phyloP scores from a whole-genome alignment of 1,139 yeast genomes.

The Suhomyces bribrorum region DNA sequence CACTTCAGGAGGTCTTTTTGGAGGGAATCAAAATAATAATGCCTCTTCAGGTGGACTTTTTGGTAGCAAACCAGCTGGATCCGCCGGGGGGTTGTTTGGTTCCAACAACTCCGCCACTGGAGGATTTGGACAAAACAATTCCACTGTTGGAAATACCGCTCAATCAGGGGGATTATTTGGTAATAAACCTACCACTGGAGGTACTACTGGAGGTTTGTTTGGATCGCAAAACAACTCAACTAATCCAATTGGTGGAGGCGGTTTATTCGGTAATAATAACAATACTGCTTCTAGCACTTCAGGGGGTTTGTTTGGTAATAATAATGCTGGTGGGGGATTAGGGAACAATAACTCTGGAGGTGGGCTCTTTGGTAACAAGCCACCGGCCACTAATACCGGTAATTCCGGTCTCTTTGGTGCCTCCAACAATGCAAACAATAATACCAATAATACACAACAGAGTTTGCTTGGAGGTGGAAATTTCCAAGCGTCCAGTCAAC shows the following conservation, averaged over 20 bases:
- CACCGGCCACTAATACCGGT: conserved; percentile 11
- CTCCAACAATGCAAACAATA: conserved; percentile 12
- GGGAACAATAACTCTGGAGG: conserved; percentile 13
- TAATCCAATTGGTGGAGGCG: conserved; percentile 19
- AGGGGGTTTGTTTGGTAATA: conserved; percentile 30
- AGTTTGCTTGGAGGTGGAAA: conserved; percentile 15
- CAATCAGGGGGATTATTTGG: conserved; percentile 23
- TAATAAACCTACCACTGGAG: conserved; percentile 16
- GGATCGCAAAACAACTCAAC: conserved; percentile 14
- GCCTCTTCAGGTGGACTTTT: conserved; percentile 21
- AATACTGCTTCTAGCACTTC: conserved; percentile 5
- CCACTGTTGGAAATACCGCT: conserved; percentile 3
- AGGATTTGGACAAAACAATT: conserved; percentile 11
- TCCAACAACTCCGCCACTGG: conserved; percentile 9
- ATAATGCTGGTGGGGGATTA: conserved; percentile 5
- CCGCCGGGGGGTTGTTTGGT: conserved; percentile 26
- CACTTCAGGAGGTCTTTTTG: conserved; percentile 30
- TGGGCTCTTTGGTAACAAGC: conserved; percentile 18
- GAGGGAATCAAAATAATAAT: conserved; percentile 16
- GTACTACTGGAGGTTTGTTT: conserved; percentile 26
- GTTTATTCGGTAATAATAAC: conserved; percentile 30
- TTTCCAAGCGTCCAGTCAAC: conserved; percentile 26
- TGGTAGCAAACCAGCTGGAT: conserved; percentile 12
- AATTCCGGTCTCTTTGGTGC: conserved; percentile 23
- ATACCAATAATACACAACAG: conserved; percentile 6